These are phyloP conservation scores for Picea sitchensis DNA, from an alignment of 75 land plant species.

Conservation along the genomic window DNA sequence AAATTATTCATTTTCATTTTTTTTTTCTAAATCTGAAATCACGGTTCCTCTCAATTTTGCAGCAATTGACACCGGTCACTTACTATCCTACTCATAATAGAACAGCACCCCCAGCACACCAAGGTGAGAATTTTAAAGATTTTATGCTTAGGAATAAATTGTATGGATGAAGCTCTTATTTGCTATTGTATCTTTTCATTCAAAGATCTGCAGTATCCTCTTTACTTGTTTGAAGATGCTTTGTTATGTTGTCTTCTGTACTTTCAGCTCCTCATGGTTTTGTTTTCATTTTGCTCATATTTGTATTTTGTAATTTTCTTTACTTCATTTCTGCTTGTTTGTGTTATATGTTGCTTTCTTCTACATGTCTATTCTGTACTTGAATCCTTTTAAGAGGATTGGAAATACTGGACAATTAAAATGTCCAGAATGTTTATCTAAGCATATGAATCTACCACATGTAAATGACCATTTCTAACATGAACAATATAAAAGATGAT, in stretches of 20 bases:
- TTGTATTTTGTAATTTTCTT: background rate
- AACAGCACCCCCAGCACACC: conserved; percentile 55
- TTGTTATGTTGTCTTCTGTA: background rate
- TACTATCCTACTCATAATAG: conserved; percentile 58
- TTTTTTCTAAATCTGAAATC: background rate
- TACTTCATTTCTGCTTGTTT: background rate
- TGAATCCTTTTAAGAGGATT: background rate
- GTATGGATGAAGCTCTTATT: background rate
- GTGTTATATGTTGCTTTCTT: background rate
- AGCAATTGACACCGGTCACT: conserved; percentile 53
- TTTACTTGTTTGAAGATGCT: background rate
- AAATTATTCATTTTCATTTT: background rate
- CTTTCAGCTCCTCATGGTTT: background rate
- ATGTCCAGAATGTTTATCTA: background rate
- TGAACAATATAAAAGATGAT: too few species aligned
- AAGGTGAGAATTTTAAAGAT: conserved; percentile 34
- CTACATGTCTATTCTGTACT: background rate
- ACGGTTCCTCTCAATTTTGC: background rate
- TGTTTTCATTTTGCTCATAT: background rate
- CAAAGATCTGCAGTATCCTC: background rate
- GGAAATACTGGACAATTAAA: background rate
- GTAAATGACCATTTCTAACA: too few species aligned
- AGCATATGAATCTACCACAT: background rate
- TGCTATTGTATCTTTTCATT: background rate
- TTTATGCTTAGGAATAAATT: background rate